Evolutionary conservation across 805 yeast species (phyloP).

Genomic region (Suhomyces sp.): DNA sequence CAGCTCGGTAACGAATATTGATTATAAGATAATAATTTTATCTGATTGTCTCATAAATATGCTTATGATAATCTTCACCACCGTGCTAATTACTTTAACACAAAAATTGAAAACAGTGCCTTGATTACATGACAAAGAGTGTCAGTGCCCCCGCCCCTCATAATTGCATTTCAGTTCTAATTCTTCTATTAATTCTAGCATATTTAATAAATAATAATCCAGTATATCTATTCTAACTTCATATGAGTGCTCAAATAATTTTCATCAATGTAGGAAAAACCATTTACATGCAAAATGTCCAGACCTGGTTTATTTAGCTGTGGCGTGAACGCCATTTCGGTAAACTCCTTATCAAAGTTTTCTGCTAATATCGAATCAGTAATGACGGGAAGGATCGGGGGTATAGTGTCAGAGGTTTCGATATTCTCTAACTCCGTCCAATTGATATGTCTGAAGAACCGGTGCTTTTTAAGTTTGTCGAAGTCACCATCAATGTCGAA

Average conservation of each 20-base stretch:
- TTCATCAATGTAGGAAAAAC: conserved; percentile 41
- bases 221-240: background rate
- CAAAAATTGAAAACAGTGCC: background rate
- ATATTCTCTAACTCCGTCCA: conserved; percentile 34
- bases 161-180: background rate
- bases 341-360: conserved; percentile 42
- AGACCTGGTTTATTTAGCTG: conserved; percentile 7
- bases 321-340: conserved; percentile 38
- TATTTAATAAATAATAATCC: background rate
- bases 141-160: background rate
- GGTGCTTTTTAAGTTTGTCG: conserved; percentile 30
- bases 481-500: conserved; percentile 37
- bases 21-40: conserved; percentile 4
- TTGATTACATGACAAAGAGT: background rate
- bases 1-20: background rate
- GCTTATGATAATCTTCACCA: background rate
- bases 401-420: conserved; percentile 17
- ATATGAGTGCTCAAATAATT: conserved; percentile 20
- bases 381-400: conserved; percentile 43
- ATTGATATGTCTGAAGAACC: conserved; percentile 38
- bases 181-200: background rate
- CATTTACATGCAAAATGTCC: conserved; percentile 40
- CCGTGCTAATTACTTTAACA: background rate
- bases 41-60: conserved; percentile 1
- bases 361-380: conserved; percentile 45